Percentiles rank a stretch among this genome's conserved stretches.
Evolutionary conservation across 345 rosid species (phyloP).

Genomic region (Eucalyptus sp.): DNA sequence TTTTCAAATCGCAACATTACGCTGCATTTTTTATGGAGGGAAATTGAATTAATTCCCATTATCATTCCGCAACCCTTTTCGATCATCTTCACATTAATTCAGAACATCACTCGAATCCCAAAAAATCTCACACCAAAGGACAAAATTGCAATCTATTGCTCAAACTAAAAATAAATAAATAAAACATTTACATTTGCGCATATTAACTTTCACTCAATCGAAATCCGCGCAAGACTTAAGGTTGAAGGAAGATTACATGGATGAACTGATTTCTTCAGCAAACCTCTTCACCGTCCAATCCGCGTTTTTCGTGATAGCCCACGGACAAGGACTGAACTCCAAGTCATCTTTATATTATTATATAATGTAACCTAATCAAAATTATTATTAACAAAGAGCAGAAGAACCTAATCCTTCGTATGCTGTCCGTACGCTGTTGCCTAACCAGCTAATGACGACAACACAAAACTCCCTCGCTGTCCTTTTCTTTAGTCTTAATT

Average conservation of each 20-base stretch:
- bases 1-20: background rate
- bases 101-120: background rate
- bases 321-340: background rate
- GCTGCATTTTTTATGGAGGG: background rate
- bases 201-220: background rate
- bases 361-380: background rate
- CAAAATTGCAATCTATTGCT: background rate
- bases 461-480: background rate
- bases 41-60: background rate
- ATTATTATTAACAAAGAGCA: background rate
- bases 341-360: background rate
- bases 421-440: background rate
- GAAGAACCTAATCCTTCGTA: background rate
- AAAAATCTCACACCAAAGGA: background rate
- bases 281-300: background rate
- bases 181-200: background rate
- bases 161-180: background rate
- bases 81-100: background rate
- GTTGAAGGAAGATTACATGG: background rate
- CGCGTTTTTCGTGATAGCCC: background rate
- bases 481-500: background rate
- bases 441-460: background rate
- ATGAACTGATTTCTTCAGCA: background rate
- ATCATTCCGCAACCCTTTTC: background rate
- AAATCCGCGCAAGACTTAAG: background rate